Base-by-base conservation (phyloP, 2,329 filamentous ascomycete genomes). In the Aspergillus sp. region DNA sequence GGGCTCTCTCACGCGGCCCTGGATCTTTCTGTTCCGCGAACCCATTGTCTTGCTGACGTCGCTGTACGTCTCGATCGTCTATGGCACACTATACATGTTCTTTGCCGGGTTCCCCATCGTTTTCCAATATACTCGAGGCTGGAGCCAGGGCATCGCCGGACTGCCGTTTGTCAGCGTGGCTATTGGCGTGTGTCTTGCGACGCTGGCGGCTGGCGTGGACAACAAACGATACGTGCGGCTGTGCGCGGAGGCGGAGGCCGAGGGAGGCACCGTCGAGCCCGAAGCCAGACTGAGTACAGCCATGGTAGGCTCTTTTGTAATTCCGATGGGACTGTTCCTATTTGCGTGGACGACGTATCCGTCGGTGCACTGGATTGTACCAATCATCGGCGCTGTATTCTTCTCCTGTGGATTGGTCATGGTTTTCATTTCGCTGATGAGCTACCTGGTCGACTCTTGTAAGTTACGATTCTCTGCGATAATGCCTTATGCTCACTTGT, bases 61-160 rank as follows among this genome's bases (percentile, higher is more conserved):
- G 11, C 48, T 56, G 38, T 75, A 75, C 50, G 65, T 74, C 48
- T 65, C 72, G 1, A 64, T 76, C 40, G 62, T 68, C 4, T 76
- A 75, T 43, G 68, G 72, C 5, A 67, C 71, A 5, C 60, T 75
- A 12, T 76, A 74, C 49, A 70, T 75, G 52, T 56, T 73, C 44
- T 75, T 75, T 48, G 64, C 68, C 31, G 72, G 71, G 5, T 74
- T 73, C 46, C 71, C 71, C 0, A 71, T 73, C 27, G 63, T 75
- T 3, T 75, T 67, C 33, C 58, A 70, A 50, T 56, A 58, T 12
- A 53, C 60, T 34, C 70, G 72, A 8, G 60, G 64, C 8, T 71
- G 74, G 47, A 65, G 61, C 5, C 61, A 69, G 10, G 70, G 69
- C 1, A 62, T 69, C 35, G 65, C 68, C 5, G 65, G 67, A 1